Conservation (phyloP, 192 early-diverging fungal species). For the Phycomyces nitens region DNA sequence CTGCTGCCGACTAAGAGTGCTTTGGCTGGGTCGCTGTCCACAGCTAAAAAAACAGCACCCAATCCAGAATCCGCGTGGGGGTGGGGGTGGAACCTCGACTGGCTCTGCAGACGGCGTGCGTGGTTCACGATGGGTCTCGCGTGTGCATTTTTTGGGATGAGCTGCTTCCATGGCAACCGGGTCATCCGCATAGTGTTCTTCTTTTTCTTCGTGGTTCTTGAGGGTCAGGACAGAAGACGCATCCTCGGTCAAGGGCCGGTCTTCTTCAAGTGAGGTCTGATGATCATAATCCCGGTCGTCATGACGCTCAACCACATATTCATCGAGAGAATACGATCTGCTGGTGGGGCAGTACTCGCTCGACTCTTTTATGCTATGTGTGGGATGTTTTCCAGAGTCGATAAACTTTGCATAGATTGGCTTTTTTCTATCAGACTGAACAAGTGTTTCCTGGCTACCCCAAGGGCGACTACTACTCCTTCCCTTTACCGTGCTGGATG, state of each 20-base stretch:
- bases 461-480: constrained; percentile 4
- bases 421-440: constrained; percentile 14
- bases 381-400: constrained; percentile 10
- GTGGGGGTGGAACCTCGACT: not conserved
- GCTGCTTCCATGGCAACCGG: not conserved
- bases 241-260: not conserved
- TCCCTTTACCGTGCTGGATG: constrained; percentile 4
- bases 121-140: not conserved
- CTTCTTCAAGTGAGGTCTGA: not conserved
- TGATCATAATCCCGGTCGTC: not conserved
- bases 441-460: constrained; percentile 28
- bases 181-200: not conserved
- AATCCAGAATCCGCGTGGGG: constrained; percentile 16
- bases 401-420: constrained; percentile 19
- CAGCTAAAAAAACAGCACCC: constrained; percentile 27
- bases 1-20: not conserved
- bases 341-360: not conserved
- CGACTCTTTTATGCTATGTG: not conserved
- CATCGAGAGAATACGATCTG: constrained; percentile 7
- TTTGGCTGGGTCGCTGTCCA: constrained; percentile 2
- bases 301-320: not conserved
- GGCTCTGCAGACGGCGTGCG: not conserved
- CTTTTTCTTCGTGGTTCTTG: not conserved
- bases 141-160: not conserved
- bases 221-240: not conserved